Conservation (phyloP, 345 rosid species). For the Eucalyptus cloeziana region DNA sequence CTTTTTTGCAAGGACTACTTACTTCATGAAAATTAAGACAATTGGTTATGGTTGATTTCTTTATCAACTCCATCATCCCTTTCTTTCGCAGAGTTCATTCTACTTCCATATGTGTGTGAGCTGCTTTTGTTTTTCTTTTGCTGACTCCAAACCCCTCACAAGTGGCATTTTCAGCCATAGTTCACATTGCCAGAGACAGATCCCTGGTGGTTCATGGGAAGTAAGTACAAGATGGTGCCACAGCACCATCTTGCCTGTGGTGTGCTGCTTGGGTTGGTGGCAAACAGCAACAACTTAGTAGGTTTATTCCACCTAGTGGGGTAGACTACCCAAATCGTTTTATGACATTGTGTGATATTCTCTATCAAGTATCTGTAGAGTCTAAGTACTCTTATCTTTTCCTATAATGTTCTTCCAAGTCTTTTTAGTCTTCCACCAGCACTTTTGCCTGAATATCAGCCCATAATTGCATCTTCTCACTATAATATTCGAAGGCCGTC, state of each 20-base stretch:
- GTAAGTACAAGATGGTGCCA: not conserved
- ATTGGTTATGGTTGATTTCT: not conserved
- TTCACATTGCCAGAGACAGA: not conserved
- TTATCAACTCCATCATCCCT: not conserved
- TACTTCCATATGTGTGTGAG: not conserved
- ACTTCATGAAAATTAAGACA: not conserved
- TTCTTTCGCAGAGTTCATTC: not conserved
- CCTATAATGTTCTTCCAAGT: not conserved
- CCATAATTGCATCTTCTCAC: not conserved
- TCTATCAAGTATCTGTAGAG: not conserved
- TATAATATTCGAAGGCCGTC: not conserved
- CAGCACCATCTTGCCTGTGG: not conserved
- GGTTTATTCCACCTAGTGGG: not conserved
- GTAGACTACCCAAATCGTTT: not conserved
- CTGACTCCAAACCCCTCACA: not conserved
- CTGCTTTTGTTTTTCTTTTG: not conserved
- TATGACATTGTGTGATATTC: not conserved
- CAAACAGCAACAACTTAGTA: not conserved
- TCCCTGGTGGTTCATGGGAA: not conserved
- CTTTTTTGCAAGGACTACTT: not conserved
- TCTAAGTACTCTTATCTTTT: not conserved
- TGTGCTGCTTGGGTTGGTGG: not conserved
- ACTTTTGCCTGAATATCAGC: not conserved
- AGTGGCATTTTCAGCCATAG: not conserved
- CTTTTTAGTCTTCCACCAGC: not conserved